These are phyloP conservation scores for Xylariaceae sp. DNA, from an alignment of 2,329 filamentous ascomycete genomes.

Conservation along the genomic window DNA sequence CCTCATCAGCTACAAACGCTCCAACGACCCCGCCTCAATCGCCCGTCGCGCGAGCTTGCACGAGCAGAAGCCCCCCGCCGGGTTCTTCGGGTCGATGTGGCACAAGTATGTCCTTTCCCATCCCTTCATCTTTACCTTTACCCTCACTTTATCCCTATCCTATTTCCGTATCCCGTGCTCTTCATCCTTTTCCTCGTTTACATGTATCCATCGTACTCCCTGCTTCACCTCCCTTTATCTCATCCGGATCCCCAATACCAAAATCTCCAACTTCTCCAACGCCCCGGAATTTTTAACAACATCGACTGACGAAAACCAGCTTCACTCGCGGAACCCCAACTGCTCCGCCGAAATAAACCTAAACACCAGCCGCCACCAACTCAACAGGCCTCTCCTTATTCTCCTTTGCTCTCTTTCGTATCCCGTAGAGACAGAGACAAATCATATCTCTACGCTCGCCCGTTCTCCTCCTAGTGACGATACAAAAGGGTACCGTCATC, in stretches of 20 bases:
- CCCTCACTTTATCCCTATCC: too few species aligned
- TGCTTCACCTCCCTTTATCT: too few species aligned
- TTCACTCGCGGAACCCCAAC: slow-evolving; percentile 26
- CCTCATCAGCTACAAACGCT: slow-evolving; percentile 48
- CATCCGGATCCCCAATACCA: background rate
- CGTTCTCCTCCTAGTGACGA: too few species aligned
- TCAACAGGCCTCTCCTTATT: background rate
- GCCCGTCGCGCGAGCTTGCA: slow-evolving; percentile 51
- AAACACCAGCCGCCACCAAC: background rate
- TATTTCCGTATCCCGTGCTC: too few species aligned
- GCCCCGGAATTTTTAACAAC: background rate
- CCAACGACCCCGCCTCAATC: slow-evolving; percentile 36
- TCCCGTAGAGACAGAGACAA: too few species aligned
- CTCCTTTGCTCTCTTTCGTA: too few species aligned
- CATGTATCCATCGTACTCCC: background rate
- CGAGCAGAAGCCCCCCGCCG: slow-evolving; percentile 47
- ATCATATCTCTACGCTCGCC: too few species aligned
- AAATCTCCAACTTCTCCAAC: background rate
- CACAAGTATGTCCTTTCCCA: slow-evolving; percentile 42
- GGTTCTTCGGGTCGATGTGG: slow-evolving; percentile 52
- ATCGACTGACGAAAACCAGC: slow-evolving; percentile 8
- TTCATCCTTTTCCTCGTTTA: too few species aligned
- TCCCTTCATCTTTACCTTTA: background rate
- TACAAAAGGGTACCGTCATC: too few species aligned
- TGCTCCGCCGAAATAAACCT: background rate